phyloP scores from a whole-genome alignment of 2,329 filamentous ascomycete species.

The Penicillium polonicum region DNA sequence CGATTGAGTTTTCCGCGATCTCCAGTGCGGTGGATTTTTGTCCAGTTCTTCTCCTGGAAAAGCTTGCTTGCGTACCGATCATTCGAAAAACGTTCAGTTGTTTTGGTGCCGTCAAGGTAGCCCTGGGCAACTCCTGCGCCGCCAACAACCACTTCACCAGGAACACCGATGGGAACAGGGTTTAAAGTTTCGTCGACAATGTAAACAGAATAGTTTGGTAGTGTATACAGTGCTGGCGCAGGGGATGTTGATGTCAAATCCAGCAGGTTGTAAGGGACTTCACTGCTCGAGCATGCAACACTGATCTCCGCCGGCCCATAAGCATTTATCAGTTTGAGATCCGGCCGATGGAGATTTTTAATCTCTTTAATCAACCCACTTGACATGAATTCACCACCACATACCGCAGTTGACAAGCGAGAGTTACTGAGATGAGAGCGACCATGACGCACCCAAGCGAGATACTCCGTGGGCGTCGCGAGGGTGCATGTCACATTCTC shows the following conservation, averaged over 20 bases:
- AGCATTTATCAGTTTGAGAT: constrained; percentile 23
- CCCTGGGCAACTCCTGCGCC: constrained; percentile 23
- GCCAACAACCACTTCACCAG: constrained; percentile 47
- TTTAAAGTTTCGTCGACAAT: constrained; percentile 43
- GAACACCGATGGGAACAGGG: constrained; percentile 41
- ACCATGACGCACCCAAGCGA: constrained; percentile 17
- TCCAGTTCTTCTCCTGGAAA: constrained; percentile 15
- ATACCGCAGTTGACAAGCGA: constrained; percentile 17
- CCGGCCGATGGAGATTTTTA: constrained; percentile 6
- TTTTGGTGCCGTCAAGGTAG: constrained; percentile 13
- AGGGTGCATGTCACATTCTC: constrained; percentile 20
- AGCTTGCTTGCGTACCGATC: constrained; percentile 13
- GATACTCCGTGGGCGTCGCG: constrained; percentile 24
- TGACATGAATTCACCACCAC: constrained; percentile 22
- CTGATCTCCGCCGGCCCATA: constrained; percentile 34
- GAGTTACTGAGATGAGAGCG: constrained; percentile 5
- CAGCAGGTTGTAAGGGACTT: constrained; percentile 19
- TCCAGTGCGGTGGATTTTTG: constrained; percentile 12
- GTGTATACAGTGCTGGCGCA: constrained; percentile 20
- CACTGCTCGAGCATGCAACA: constrained; percentile 16
- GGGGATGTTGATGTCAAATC: neutral
- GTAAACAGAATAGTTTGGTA: constrained; percentile 42
- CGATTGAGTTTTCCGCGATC: constrained; percentile 15
- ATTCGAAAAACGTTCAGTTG: constrained; percentile 9
- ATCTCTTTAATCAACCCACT: constrained; percentile 14